Evolutionary conservation across 345 rosid species (phyloP).

Genomic region (Limnanthes douglasii): DNA sequence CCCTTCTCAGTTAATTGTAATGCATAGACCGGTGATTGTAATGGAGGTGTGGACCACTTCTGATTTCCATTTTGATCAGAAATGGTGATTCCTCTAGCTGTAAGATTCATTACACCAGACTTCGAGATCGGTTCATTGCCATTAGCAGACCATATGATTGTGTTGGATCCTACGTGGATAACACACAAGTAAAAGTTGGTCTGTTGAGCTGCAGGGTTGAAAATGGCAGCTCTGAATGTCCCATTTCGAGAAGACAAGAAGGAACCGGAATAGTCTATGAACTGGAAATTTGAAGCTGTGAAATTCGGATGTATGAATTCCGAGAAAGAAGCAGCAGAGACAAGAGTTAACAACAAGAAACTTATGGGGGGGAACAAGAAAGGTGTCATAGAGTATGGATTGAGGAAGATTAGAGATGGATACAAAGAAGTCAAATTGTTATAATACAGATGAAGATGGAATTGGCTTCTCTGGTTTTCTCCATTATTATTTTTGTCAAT

Average conservation of each 20-base stretch:
- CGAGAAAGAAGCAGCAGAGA: constrained; percentile 17
- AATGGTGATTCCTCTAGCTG: constrained; percentile 39
- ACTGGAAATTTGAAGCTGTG: constrained; percentile 42
- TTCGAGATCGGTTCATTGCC: constrained; percentile 47
- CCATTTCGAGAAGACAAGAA: constrained; percentile 45
- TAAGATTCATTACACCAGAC: constrained; percentile 43
- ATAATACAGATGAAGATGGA: too few species aligned
- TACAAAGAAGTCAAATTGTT: too few species aligned
- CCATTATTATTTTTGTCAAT: too few species aligned
- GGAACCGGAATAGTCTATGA: constrained; percentile 33
- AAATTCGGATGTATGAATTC: constrained; percentile 52
- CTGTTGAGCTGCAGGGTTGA: constrained; percentile 26
- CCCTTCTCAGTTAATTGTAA: constrained; percentile 52
- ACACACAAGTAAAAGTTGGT: constrained; percentile 50
- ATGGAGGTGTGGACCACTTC: constrained; percentile 55
- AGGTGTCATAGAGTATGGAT: too few species aligned
- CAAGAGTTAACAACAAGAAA: constrained; percentile 16
- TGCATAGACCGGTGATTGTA: constrained; percentile 31
- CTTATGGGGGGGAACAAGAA: too few species aligned
- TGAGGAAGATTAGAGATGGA: too few species aligned
- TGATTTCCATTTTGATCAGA: constrained; percentile 23
- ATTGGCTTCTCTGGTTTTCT: too few species aligned
- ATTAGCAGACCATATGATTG: constrained; percentile 76
- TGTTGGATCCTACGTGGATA: constrained; percentile 38
- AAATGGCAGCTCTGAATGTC: constrained; percentile 50